Evolutionary conservation across 768 basidiomycete genomes (phyloP).

Genomic region (Collybia sp.): DNA sequence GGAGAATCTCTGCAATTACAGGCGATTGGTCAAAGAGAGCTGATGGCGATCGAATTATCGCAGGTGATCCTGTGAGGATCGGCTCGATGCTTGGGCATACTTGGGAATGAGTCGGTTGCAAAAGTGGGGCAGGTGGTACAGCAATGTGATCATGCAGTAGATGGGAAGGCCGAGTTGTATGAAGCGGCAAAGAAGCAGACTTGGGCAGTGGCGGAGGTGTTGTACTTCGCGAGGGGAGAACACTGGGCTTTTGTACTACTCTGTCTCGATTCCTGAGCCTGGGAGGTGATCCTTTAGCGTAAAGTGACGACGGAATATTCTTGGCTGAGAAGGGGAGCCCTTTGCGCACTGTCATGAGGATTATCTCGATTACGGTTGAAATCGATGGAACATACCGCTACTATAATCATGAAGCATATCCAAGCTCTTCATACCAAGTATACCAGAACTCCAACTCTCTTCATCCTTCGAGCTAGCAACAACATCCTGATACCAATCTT

Average conservation of each 20-base stretch:
- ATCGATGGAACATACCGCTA: conserved; percentile 31
- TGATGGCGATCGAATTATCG: conserved; percentile 33
- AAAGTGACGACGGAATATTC: conserved; percentile 36
- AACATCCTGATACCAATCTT: conserved; percentile 75
- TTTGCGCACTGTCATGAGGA: conserved; percentile 10
- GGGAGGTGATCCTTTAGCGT: conserved; percentile 46
- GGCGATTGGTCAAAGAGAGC: conserved; percentile 60
- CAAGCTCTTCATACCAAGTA: conserved; percentile 68
- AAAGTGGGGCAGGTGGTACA: conserved; percentile 19
- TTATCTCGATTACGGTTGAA: too few relatives aligned
- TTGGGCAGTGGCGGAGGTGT: conserved; percentile 83
- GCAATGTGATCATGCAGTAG: conserved; percentile 23
- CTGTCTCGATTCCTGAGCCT: conserved; percentile 55
- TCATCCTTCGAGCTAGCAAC: conserved; percentile 60
- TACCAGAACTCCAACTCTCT: conserved; percentile 74
- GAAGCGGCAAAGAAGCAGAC: conserved; percentile 74
- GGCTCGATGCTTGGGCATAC: conserved; percentile 22
- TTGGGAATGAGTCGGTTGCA: conserved; percentile 19
- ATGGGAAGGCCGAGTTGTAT: conserved; percentile 46
- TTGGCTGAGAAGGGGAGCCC: conserved; percentile 51
- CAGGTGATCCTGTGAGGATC: conserved; percentile 22
- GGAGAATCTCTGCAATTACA: conserved; percentile 67
- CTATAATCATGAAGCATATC: conserved; percentile 66
- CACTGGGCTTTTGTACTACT: conserved; percentile 35
- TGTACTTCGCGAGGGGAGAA: conserved; percentile 49